Conservation (phyloP, 768 basidiomycete species). For the Tylopilus sp. region DNA sequence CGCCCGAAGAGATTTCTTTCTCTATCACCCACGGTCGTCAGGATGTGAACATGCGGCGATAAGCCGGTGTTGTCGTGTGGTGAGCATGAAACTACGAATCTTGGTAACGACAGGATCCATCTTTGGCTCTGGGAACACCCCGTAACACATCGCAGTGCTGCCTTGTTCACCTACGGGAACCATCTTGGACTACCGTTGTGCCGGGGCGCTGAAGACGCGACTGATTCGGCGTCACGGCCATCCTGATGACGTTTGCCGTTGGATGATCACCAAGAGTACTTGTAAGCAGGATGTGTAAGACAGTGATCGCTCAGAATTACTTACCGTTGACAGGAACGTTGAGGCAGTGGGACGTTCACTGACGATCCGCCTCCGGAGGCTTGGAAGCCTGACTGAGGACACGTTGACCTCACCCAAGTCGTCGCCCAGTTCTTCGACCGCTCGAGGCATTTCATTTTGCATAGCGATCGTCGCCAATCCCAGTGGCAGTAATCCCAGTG, state of each 20-base stretch:
- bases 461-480: constrained; percentile 13
- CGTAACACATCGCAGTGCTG: neutral
- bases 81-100: neutral
- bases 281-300: constrained; percentile 6
- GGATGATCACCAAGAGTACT: constrained; percentile 8
- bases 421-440: neutral
- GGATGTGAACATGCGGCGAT: constrained; percentile 11
- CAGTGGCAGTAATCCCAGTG: neutral
- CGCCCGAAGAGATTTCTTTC: neutral
- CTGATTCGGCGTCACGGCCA: neutral
- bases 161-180: neutral
- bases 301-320: neutral
- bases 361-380: neutral
- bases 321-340: too few relatives aligned
- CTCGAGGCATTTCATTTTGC: constrained; percentile 1
- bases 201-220: constrained; percentile 15
- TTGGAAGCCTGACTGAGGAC: neutral
- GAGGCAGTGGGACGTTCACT: neutral
- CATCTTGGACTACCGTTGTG: neutral
- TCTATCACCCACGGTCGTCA: constrained; percentile 3
- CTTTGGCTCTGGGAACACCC: neutral
- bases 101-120: neutral
- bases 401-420: neutral
- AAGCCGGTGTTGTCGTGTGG: neutral
- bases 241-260: neutral